These are phyloP conservation scores for Solanum arcanum DNA, from an alignment of 257 asterid genomes.

Conservation along the genomic window DNA sequence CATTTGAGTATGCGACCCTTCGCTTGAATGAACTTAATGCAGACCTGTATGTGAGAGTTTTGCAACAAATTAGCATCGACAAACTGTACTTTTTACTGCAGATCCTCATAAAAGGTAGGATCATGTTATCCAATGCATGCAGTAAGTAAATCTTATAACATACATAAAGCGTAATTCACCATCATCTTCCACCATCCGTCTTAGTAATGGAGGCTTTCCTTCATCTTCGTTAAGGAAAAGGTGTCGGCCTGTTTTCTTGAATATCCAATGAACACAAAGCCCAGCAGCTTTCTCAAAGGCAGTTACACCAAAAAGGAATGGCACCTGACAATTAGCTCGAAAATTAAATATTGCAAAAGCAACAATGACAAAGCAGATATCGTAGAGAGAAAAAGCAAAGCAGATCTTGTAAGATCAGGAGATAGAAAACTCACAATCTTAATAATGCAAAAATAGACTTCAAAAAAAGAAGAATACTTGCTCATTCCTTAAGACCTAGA, in stretches of 20 bases:
- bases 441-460: neutral
- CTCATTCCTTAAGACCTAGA: neutral
- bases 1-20: conserved; percentile 88
- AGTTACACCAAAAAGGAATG: conserved; percentile 91
- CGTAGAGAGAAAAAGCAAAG: neutral
- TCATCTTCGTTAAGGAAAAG: conserved; percentile 82
- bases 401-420: neutral
- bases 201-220: conserved; percentile 1
- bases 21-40: conserved; percentile 71
- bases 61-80: neutral
- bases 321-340: conserved; percentile 45
- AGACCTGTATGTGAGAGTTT: conserved; percentile 52
- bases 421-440: neutral
- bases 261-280: conserved; percentile 74
- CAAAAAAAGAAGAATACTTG: neutral
- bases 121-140: neutral
- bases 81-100: neutral
- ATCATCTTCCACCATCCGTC: conserved; percentile 73
- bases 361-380: neutral
- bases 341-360: neutral
- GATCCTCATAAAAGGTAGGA: neutral
- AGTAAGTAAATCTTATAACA: conserved; percentile 3
- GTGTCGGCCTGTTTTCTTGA: conserved; percentile 91
- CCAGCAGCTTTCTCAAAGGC: conserved; percentile 75
- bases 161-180: conserved; percentile 61